Evolutionary conservation across 768 basidiomycete species (phyloP), one percentile per base, ranked within the genome.

Genomic region (Paxillus involutus): DNA sequence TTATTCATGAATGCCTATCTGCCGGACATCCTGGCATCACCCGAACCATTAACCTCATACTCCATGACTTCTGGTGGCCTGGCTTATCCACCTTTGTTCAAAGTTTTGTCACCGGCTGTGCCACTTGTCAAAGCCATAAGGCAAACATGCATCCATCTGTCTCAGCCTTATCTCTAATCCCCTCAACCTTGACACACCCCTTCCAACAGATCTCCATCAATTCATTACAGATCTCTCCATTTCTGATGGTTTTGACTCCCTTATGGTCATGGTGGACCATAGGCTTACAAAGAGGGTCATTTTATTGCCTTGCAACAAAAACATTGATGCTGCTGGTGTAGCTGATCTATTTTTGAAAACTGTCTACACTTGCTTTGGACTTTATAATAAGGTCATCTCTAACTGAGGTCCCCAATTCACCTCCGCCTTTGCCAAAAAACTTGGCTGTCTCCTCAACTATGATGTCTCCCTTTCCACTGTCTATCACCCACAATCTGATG

Each of bases 211-310:
- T 70, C 1, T 48, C 61, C 0, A 49, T 60, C 17, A 63, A 70
- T 54, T 71, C n/a, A 65, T 70, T 44, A 58, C 50, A 0, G 33
- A 57, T n/a, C 53, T 71, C 8, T 65, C 68, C 4, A 19, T 51
- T 37, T 55, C 24, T 10, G 12, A 58, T 24, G 58, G 60, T 3
- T 60, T 53, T 50, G 47, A 68, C 45, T 17, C 56, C 3, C 55
- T 70, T 19, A 29, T 65, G 51, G 62, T 65, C 6, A 14, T 61
- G 32, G 58, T 59, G 10, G 54, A 65, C 57, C 53, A 56, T 35
- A 50, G 65, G n/a, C 53, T 58, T 41, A 69, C 67, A 35, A 74
- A 74, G 56, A 57, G 54, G 61, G 66, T 63, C 12, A 63, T 68
- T 51, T 66, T 72, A 42, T 52, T 64, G 21, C 63, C 70, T 10